phyloP scores from a whole-genome alignment of 2,329 filamentous ascomycete genomes.

The Phyllosticta citribraziliensis region DNA sequence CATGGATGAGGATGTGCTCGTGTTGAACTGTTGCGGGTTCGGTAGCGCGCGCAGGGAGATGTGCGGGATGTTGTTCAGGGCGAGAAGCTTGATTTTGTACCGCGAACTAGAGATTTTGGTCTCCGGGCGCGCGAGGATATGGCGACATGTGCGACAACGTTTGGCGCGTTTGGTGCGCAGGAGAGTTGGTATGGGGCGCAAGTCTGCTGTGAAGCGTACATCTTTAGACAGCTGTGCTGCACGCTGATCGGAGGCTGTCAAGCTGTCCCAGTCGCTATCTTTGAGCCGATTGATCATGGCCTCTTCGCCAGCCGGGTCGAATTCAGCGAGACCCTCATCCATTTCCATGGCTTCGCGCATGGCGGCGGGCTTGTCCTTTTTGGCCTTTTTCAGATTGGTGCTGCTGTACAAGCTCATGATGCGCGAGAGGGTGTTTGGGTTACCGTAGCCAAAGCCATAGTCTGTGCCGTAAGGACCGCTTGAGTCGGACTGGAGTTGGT shows the following conservation, averaged over 20 bases:
- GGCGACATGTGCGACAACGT: constrained; percentile 82
- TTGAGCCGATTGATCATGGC: constrained; percentile 44
- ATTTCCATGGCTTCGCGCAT: constrained; percentile 71
- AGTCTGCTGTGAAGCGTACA: constrained; percentile 57
- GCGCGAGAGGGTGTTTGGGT: constrained; percentile 70
- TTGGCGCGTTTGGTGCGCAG: constrained; percentile 89
- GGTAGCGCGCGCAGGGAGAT: constrained; percentile 60
- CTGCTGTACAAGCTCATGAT: constrained; percentile 85
- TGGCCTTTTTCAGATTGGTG: constrained; percentile 41
- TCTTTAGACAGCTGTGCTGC: constrained; percentile 39
- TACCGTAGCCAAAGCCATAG: constrained; percentile 41
- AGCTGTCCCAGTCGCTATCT: constrained; percentile 57
- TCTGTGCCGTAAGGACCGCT: constrained; percentile 32
- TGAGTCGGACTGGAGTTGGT: constrained; percentile 52
- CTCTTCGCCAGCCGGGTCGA: constrained; percentile 50
- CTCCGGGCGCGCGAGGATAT: constrained; percentile 92
- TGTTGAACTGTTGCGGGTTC: constrained; percentile 21
- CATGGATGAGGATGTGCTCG: neutral
- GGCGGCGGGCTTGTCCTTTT: constrained; percentile 54
- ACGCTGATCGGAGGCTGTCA: constrained; percentile 46
- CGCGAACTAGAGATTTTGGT: constrained; percentile 79
- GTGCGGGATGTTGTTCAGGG: constrained; percentile 72
- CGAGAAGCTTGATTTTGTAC: constrained; percentile 87
- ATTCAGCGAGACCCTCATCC: constrained; percentile 61
- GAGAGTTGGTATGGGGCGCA: constrained; percentile 72